Evolutionary conservation across 805 yeast genomes (phyloP), one percentile per base, ranked within the genome.

Genomic region (Hanseniaspora mollemarum): DNA sequence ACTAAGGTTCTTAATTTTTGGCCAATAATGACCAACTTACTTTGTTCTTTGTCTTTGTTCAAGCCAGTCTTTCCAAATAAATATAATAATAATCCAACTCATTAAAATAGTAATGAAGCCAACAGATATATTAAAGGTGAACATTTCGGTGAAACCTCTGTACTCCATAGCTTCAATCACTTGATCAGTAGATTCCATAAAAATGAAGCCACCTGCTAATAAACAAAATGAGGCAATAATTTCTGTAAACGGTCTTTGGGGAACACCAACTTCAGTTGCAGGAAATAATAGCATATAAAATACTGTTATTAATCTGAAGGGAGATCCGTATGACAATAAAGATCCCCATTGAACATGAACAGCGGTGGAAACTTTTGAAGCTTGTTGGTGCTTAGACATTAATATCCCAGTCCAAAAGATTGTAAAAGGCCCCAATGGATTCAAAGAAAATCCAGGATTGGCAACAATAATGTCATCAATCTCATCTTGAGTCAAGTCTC

Each of bases 351-450:
- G 96, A 49, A 75, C 69, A 64, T 92, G 98, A 55, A 92, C 76
- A 16, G 67, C 70, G 2, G 96, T 87, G 2, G 96, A 80, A 29
- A 83, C 73, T 49, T 63, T 70, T 0, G 92, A 81, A 5, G 88
- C 83, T 66, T 92, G 98, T 36, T 78, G 80, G 66, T 92, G 98
- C 65, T 83, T 86, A 1, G 96, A 87, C 98, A 92, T 92, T 55
- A 92, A 72, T 13, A 82, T 74, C 26, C 98, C 98, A 1, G 97
- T 92, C 95, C 96, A 92, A 68, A 85, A 92, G 31, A 92, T 84
- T 2, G 94, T 87, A 56, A 92, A 76, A 1, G 85, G 80, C 2
- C 97, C 96, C 76, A 92, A 87, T 31, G 96, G 96, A 63, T 92
- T 92, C 56, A 94, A 88, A 1, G 94, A 81, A 64, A 71, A 84